These are phyloP conservation scores for Inosperma sp. DNA, from an alignment of 768 basidiomycete genomes.

Conservation along the genomic window DNA sequence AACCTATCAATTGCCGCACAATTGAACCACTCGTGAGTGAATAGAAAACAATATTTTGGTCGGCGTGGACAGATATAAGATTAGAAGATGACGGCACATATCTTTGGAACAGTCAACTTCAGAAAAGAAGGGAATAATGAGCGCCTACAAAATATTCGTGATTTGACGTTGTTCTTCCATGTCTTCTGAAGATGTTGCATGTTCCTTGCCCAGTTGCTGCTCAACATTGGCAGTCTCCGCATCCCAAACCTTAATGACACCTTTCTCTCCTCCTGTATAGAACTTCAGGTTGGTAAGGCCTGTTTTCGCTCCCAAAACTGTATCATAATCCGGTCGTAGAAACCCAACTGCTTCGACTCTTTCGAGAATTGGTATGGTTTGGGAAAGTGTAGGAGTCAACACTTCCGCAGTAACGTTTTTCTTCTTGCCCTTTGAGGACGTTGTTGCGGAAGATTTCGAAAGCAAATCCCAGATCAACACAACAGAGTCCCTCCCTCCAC, in stretches of 20 bases:
- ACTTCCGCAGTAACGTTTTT: conserved; percentile 47
- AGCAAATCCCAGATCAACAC: conserved; percentile 88
- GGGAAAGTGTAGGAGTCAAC: conserved; percentile 55
- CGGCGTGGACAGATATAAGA: conserved; percentile 83
- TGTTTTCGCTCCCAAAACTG: conserved; percentile 43
- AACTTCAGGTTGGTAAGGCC: conserved; percentile 50
- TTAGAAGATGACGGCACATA: conserved; percentile 62
- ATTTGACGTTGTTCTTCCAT: conserved; percentile 85
- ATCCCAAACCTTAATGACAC: conserved; percentile 83
- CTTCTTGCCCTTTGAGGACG: conserved; percentile 35
- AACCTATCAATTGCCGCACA: conserved; percentile 85
- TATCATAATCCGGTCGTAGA: conserved; percentile 47
- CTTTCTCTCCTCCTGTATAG: conserved; percentile 91
- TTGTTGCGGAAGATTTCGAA: conserved; percentile 24
- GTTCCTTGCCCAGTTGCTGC: conserved; percentile 52
- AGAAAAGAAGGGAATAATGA: conserved; percentile 3
- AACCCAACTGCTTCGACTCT: conserved; percentile 85
- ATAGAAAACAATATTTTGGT: conserved; percentile 95
- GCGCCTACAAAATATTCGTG: conserved; percentile 70
- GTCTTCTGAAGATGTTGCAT: conserved; percentile 38
- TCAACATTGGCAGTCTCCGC: conserved; percentile 58
- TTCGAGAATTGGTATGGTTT: conserved; percentile 80
- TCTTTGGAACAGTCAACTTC: conserved; percentile 37
- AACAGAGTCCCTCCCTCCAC: conserved; percentile 90
- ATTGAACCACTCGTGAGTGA: conserved; percentile 63